Evolutionary conservation across 163 green algal species (phyloP).

Genomic region (Scenedesmus sp.): DNA sequence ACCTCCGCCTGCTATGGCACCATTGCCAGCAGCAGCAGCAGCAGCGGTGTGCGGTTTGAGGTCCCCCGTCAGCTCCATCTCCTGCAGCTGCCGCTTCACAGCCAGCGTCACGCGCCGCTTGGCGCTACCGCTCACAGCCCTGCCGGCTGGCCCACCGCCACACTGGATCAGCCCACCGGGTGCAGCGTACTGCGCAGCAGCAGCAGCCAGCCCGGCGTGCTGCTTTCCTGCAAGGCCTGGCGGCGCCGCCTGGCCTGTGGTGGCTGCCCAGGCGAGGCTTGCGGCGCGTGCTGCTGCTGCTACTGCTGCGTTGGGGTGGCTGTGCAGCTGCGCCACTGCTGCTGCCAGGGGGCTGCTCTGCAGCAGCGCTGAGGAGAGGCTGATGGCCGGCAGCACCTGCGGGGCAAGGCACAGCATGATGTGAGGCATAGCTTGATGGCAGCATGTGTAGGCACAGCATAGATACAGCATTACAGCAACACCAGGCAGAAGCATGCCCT

Average conservation of each 20-base stretch:
- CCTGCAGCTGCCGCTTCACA: constrained; percentile 26
- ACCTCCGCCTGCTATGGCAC: not conserved
- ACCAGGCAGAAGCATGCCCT: not conserved
- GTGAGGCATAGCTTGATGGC: not conserved
- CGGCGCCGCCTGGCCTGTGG: not conserved
- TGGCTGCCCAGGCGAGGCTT: not conserved
- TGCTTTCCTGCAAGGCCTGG: not conserved
- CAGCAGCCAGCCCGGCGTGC: not conserved
- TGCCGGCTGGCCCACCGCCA: not conserved
- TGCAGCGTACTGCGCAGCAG: constrained; percentile 24
- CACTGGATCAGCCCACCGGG: constrained; percentile 2
- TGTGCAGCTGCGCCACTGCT: not conserved
- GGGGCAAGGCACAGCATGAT: not conserved
- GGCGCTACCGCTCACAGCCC: not conserved
- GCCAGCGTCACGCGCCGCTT: constrained; percentile 9
- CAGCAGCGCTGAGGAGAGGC: constrained; percentile 18
- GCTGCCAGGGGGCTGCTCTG: not conserved
- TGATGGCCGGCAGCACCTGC: constrained; percentile 8
- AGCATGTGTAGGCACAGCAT: not conserved
- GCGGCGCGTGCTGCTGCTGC: constrained; percentile 21
- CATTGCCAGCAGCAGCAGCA: not conserved
- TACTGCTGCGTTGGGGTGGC: not conserved
- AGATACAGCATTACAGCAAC: not conserved
- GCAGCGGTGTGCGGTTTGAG: not conserved
- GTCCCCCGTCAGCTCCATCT: constrained; percentile 24